Evolutionary conservation across 495 filamentous ascomycete genomes (phyloP).

Genomic region (Annulohypoxylon stygium): DNA sequence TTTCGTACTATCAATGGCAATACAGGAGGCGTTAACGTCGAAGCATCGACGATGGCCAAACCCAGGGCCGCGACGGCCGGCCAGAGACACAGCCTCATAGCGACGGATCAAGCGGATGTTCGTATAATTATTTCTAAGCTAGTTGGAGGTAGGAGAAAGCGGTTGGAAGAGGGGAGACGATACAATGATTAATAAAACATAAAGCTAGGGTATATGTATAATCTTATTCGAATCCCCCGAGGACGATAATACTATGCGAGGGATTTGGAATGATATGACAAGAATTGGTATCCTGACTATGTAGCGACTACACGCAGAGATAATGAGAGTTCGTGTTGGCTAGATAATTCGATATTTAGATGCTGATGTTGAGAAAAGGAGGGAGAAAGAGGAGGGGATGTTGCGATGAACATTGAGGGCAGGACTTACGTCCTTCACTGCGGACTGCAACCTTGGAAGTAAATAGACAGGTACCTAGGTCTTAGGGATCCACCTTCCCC

Average conservation of each 20-base stretch:
- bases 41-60: slow-evolving; percentile 56
- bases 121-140: slow-evolving; percentile 39
- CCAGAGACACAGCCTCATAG: slow-evolving; percentile 49
- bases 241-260: slow-evolving; percentile 19
- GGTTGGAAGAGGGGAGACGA: slow-evolving; percentile 8
- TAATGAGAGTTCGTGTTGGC: neutral
- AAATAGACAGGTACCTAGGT: neutral
- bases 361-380: neutral
- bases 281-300: slow-evolving; percentile 3
- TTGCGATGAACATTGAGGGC: slow-evolving; percentile 4
- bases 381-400: slow-evolving; percentile 1
- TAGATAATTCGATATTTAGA: neutral
- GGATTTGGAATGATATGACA: slow-evolving; percentile 1
- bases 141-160: neutral
- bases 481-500: slow-evolving; percentile 30
- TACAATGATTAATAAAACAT: slow-evolving; percentile 15
- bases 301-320: neutral
- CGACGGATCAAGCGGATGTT: slow-evolving; percentile 17
- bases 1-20: slow-evolving; percentile 90
- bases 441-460: slow-evolving; percentile 1
- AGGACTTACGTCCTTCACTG: slow-evolving; percentile 8
- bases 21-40: slow-evolving; percentile 79
- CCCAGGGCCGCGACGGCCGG: slow-evolving; percentile 53
- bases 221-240: slow-evolving; percentile 17
- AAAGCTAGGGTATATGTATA: slow-evolving; percentile 26